Base-by-base conservation (phyloP, 441 rosid species). In the Kokia cookei region DNA sequence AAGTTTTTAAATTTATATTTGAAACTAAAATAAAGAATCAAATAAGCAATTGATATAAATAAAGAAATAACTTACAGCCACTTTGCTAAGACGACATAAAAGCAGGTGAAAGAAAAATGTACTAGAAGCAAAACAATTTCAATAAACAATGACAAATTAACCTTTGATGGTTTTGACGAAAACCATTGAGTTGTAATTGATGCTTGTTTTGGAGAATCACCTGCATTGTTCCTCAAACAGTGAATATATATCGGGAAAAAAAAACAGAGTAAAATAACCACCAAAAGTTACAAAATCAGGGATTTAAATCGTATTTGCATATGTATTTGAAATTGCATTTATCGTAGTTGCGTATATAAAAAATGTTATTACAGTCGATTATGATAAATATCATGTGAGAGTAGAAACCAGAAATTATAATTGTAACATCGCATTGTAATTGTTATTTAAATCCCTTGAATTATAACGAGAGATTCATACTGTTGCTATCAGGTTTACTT, bases 91-190 rank as follows among this genome's bases (percentile, higher is more conserved):
- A 40, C 10, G 11, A 12, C 50, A 5, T 4, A 48, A 5, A 42
- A 14, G 0, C 5, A 68, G 3, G 32, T 50, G 24, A 63, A 37
- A n/a, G 3, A 40, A 45, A 70, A 55, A 26, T 37, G 15, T 26
- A 55, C 3, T 5, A 13, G 19, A 29, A 22, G 29, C 55, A 58
- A 43, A 24, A 61, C 8, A 37, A 48, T 4, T 32, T 59, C 42
- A 9, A 73, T 11, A 51, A 7, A 50, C 75, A 69, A 51, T 26
- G 37, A 24, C 48, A 76, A 43, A 15, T 62, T 84, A 72, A 90
- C 99, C 99, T 95, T 93, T 50, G 88, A 78, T 69, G 97, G 84
- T 81, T 88, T 95, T 50, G 98, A 81, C 80, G 97, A 91, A 85
- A 95, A 93, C 98, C 98, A 93, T 72, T 63, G 71, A 65, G 82